These are phyloP conservation scores for Aspergillus felis DNA, from an alignment of 2,329 filamentous ascomycete genomes.

Conservation along the genomic window DNA sequence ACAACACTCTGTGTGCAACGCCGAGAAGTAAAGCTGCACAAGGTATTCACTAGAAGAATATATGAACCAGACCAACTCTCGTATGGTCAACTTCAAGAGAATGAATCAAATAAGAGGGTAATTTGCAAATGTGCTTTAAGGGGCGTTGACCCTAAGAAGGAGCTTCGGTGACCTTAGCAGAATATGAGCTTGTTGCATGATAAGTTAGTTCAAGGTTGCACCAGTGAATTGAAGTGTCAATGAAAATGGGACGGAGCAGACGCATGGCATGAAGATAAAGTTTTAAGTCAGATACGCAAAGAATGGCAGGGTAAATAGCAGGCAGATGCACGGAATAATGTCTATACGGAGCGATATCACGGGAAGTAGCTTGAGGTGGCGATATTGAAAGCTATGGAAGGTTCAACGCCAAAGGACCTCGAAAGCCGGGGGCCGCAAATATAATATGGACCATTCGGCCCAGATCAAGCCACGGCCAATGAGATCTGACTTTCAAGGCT, in stretches of 20 bases:
- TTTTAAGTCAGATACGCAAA: background rate
- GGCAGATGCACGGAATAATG: background rate
- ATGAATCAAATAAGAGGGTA: background rate
- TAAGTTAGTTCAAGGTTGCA: constrained; percentile 7
- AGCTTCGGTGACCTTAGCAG: constrained; percentile 2
- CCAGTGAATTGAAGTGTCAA: background rate
- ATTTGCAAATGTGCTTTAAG: background rate
- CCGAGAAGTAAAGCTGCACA: background rate
- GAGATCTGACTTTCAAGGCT: background rate
- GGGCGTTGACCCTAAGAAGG: background rate
- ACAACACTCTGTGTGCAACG: background rate
- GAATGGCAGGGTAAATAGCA: background rate
- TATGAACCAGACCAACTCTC: background rate
- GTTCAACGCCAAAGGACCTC: background rate
- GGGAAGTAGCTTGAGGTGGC: background rate
- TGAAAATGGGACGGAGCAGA: background rate
- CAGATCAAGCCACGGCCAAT: background rate
- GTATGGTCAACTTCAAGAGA: background rate
- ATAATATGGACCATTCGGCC: background rate
- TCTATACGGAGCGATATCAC: background rate
- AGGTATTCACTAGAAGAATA: background rate
- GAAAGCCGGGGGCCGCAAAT: background rate
- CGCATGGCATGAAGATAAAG: background rate
- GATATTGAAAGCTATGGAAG: background rate
- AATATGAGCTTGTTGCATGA: constrained; percentile 6